These are phyloP conservation scores for Cryptococcus wingfieldii DNA, from an alignment of 1,284 basidiomycete genomes.

Conservation along the genomic window DNA sequence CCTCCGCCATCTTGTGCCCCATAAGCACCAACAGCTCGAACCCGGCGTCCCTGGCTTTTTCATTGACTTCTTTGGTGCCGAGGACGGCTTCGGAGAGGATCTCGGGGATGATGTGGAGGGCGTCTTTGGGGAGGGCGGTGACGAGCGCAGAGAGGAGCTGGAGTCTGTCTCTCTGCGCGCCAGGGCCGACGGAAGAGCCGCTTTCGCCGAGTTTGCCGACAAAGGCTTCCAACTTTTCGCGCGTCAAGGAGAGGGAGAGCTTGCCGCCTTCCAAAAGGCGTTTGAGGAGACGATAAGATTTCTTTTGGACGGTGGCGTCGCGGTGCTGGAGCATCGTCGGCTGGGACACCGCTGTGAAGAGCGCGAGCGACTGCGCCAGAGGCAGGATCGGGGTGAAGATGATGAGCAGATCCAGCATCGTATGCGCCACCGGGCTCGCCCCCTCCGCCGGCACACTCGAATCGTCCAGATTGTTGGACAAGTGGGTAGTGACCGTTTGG, in stretches of 20 bases:
- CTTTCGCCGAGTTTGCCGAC: slow-evolving; percentile 57
- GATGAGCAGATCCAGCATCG: slow-evolving; percentile 84
- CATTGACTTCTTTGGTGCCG: slow-evolving; percentile 97
- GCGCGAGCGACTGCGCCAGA: slow-evolving; percentile 55
- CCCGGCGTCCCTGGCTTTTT: slow-evolving; percentile 81
- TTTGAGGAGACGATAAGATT: slow-evolving; percentile 82
- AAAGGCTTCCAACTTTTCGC: slow-evolving; percentile 54
- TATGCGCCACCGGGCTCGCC: slow-evolving; percentile 59
- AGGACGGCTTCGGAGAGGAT: slow-evolving; percentile 92
- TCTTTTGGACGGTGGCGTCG: slow-evolving; percentile 91
- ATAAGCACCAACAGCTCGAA: slow-evolving; percentile 89
- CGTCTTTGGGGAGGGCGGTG: slow-evolving; percentile 62
- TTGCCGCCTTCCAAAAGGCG: slow-evolving; percentile 65
- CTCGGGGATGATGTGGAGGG: slow-evolving; percentile 79
- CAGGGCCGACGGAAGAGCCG: slow-evolving; percentile 66
- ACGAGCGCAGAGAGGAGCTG: slow-evolving; percentile 72
- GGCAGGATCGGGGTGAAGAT: slow-evolving; percentile 78
- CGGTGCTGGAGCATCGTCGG: slow-evolving; percentile 53
- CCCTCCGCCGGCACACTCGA: slow-evolving; percentile 41
- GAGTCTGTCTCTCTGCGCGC: slow-evolving; percentile 91
- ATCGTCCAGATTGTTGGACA: slow-evolving; percentile 64
- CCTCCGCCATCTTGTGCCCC: slow-evolving; percentile 86
- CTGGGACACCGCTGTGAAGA: slow-evolving; percentile 57
- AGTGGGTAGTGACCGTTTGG: slow-evolving; percentile 69
- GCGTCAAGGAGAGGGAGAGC: too few relatives aligned